Evolutionary conservation across 2,329 filamentous ascomycete species (phyloP).

Genomic region (Corniculantispora saksenae): DNA sequence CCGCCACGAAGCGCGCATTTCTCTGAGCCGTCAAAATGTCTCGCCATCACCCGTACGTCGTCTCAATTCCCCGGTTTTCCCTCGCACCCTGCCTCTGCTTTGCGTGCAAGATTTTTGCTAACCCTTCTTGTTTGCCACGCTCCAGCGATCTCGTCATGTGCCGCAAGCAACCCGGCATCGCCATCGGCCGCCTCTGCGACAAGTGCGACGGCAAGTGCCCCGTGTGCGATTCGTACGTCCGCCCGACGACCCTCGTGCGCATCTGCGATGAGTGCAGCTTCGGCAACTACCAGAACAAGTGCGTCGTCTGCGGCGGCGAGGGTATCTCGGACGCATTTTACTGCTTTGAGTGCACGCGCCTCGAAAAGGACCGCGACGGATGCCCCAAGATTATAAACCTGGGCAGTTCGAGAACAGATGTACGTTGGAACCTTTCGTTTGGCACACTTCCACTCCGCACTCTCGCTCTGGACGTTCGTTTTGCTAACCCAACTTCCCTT

Average conservation of each 20-base stretch:
- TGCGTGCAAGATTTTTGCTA: neutral
- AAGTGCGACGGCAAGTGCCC: constrained; percentile 99
- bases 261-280: constrained; percentile 99
- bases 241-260: constrained; percentile 92
- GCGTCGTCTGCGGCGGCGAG: constrained; percentile 96
- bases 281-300: constrained; percentile 99
- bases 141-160: constrained; percentile 95
- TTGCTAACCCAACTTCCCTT: constrained; percentile 17
- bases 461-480: neutral
- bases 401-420: constrained; percentile 91
- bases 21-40: constrained; percentile 62
- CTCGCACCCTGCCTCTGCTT: neutral
- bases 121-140: constrained; percentile 3
- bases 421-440: too few species aligned
- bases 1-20: neutral
- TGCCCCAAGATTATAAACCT: constrained; percentile 99
- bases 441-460: too few species aligned
- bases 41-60: constrained; percentile 83
- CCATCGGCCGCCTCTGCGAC: constrained; percentile 97
- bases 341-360: constrained; percentile 95
- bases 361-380: constrained; percentile 96
- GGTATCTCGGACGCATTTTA: constrained; percentile 98
- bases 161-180: constrained; percentile 96
- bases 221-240: constrained; percentile 98
- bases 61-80: neutral